These are phyloP conservation scores for Camelina sativa DNA, from an alignment of 345 rosid species.

Conservation along the genomic window DNA sequence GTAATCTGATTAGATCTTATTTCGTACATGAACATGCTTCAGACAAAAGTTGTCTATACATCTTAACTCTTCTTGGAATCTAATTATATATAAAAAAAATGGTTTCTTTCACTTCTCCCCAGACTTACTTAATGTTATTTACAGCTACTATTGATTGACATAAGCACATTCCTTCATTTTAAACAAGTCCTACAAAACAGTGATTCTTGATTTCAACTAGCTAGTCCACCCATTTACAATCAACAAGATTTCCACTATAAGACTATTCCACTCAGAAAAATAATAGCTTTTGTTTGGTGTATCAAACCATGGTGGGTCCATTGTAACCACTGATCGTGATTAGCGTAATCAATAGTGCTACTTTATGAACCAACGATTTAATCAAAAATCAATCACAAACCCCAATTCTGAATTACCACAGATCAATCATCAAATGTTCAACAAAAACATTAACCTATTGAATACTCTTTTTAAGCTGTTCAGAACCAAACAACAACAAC, in stretches of 20 bases:
- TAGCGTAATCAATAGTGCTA: slow-evolving; percentile 14
- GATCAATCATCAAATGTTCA: slow-evolving; percentile 12
- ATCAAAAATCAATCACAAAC: slow-evolving; percentile 23
- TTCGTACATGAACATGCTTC: slow-evolving; percentile 29
- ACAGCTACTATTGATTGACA: slow-evolving; percentile 18
- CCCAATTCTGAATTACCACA: slow-evolving; percentile 4
- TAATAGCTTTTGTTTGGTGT: slow-evolving; percentile 16
- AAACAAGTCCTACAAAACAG: slow-evolving; percentile 2
- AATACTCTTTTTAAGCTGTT: neutral
- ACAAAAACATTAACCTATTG: neutral
- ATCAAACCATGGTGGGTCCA: slow-evolving; percentile 34
- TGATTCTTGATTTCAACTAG: slow-evolving; percentile 8
- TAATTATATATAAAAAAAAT: neutral
- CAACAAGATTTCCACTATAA: neutral
- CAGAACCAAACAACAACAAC: neutral
- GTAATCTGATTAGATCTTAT: slow-evolving; percentile 31
- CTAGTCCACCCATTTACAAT: neutral
- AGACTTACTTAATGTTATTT: neutral
- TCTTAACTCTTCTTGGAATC: slow-evolving; percentile 21
- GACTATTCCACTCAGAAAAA: slow-evolving; percentile 12
- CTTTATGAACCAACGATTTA: slow-evolving; percentile 1
- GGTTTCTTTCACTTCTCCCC: slow-evolving; percentile 28
- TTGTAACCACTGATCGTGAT: slow-evolving; percentile 31
- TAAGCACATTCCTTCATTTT: neutral
- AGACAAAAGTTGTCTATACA: slow-evolving; percentile 38